These are phyloP conservation scores for Calamus simplicifolius DNA, from an alignment of 176 grass and related monocot species.

Conservation along the genomic window DNA sequence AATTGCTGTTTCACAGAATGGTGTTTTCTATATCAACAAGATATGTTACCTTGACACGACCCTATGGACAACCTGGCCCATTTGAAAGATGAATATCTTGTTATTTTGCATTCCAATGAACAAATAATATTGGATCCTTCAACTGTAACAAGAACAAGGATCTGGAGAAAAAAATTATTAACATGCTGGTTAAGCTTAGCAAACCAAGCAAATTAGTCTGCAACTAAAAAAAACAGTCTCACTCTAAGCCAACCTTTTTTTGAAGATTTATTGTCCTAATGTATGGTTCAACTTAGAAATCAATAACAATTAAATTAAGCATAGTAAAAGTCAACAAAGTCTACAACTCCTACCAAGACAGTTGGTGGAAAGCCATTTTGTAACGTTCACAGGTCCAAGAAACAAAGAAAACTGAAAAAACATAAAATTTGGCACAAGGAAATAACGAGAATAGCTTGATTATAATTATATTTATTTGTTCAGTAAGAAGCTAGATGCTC, in stretches of 20 bases:
- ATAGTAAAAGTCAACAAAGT: neutral
- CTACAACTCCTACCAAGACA: constrained; percentile 36
- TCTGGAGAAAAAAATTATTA: neutral
- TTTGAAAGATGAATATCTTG: constrained; percentile 38
- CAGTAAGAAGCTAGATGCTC: too few species aligned
- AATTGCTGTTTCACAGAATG: too few species aligned
- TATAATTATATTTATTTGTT: too few species aligned
- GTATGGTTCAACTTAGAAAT: neutral
- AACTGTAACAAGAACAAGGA: constrained; percentile 33
- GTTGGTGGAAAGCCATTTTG: constrained; percentile 36
- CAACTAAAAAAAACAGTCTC: neutral
- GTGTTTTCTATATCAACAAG: too few species aligned
- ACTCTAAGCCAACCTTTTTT: too few species aligned
- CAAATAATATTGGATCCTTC: constrained; percentile 82
- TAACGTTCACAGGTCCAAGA: too few species aligned
- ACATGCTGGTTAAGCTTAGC: neutral
- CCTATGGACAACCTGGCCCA: constrained; percentile 57
- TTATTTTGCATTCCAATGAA: constrained; percentile 57
- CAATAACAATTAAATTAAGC: neutral
- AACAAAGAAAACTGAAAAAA: too few species aligned
- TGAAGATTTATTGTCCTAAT: too few species aligned
- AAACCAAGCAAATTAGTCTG: neutral
- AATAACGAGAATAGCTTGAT: too few species aligned
- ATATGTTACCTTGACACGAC: too few species aligned
- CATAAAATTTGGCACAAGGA: too few species aligned